phyloP scores from a whole-genome alignment of 2,329 filamentous ascomycete species.

The Hymenoscyphus repandus region DNA sequence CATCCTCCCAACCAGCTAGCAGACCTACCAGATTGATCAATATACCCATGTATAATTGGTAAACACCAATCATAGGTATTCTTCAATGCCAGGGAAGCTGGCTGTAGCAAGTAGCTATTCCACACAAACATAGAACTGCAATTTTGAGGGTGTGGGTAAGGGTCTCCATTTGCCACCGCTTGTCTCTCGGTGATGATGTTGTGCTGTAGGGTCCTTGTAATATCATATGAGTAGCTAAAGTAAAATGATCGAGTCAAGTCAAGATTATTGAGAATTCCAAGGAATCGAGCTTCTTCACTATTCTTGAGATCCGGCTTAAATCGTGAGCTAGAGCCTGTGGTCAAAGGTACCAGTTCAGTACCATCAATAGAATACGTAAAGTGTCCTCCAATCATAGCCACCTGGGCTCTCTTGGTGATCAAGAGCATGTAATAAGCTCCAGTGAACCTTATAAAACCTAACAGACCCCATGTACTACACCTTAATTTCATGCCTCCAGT shows the following conservation, averaged over 20 bases:
- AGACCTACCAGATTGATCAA: slow-evolving; percentile 70
- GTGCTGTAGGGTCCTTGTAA: slow-evolving; percentile 85
- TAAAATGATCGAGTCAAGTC: slow-evolving; percentile 92
- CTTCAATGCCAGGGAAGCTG: slow-evolving; percentile 63
- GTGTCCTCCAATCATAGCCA: slow-evolving; percentile 92
- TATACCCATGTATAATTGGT: slow-evolving; percentile 91
- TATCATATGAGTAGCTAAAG: slow-evolving; percentile 97
- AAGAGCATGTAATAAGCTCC: slow-evolving; percentile 96
- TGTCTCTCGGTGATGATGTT: slow-evolving; percentile 81
- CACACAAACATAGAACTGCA: slow-evolving; percentile 97
- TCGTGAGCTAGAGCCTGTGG: slow-evolving; percentile 59
- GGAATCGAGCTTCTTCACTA: slow-evolving; percentile 82
- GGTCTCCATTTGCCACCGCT: slow-evolving; percentile 59
- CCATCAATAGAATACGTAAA: slow-evolving; percentile 94
- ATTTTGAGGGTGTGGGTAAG: slow-evolving; percentile 54
- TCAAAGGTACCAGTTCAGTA: slow-evolving; percentile 85
- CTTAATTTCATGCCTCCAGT: slow-evolving; percentile 86
- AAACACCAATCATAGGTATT: slow-evolving; percentile 94
- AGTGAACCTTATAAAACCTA: slow-evolving; percentile 95
- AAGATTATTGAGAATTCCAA: slow-evolving; percentile 83
- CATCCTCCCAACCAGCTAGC: background rate
- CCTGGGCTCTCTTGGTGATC: slow-evolving; percentile 92
- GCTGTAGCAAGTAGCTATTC: slow-evolving; percentile 85
- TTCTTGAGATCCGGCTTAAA: slow-evolving; percentile 74
- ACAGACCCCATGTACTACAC: slow-evolving; percentile 85